Evolutionary conservation across 768 basidiomycete species (phyloP).

Genomic region (Serendipita sp.): DNA sequence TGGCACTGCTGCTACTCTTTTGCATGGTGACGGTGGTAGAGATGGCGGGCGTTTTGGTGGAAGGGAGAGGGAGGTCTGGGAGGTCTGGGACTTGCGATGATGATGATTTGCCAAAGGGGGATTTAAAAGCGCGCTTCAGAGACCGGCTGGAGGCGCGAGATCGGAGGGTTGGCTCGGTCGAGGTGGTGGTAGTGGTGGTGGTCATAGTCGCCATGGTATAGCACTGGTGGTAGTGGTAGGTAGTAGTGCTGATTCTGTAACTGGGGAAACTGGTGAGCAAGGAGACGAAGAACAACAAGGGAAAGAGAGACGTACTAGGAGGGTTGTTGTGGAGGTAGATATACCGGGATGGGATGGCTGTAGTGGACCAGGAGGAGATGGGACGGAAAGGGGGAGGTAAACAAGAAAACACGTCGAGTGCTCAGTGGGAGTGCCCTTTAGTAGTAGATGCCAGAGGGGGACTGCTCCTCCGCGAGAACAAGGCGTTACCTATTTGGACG

Average conservation of each 20-base stretch:
- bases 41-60: background rate
- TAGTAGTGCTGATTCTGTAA: constrained; percentile 6
- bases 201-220: background rate
- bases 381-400: background rate
- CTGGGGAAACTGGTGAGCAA: constrained; percentile 12
- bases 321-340: background rate
- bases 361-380: background rate
- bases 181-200: background rate
- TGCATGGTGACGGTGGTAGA: background rate
- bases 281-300: constrained; percentile 12
- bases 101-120: background rate
- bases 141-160: background rate
- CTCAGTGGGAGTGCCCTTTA: too few relatives aligned
- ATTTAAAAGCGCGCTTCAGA: background rate
- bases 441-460: too few relatives aligned
- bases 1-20: too few relatives aligned
- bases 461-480: too few relatives aligned
- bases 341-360: background rate
- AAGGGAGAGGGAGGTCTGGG: background rate
- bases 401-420: too few relatives aligned
- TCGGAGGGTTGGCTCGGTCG: background rate
- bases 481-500: too few relatives aligned
- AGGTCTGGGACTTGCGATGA: background rate
- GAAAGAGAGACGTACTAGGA: background rate
- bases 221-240: background rate